A percentile compares a stretch with the other conserved stretches of the same genome.
Evolutionary conservation across 75 land plant species (phyloP).

Genomic region (Sequoiadendron giganteum): DNA sequence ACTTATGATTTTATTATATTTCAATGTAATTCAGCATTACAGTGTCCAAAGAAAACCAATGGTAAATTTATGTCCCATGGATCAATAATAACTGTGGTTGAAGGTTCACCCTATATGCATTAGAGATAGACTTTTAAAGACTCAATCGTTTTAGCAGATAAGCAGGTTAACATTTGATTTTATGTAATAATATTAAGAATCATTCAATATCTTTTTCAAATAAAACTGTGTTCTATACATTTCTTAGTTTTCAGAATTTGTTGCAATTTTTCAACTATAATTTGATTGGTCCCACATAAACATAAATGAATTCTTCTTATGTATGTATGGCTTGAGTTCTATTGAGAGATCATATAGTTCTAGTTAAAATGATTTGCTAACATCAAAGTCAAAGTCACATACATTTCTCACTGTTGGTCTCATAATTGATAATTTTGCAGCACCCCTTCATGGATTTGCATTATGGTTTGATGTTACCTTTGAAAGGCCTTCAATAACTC

Average conservation of each 20-base stretch:
- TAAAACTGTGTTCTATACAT: neutral
- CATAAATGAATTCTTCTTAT: neutral
- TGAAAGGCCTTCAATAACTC: slow-evolving; percentile 26
- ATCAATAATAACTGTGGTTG: too few relatives aligned
- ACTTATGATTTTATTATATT: too few relatives aligned
- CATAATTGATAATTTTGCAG: slow-evolving; percentile 35
- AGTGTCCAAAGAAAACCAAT: too few relatives aligned
- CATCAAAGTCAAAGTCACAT: neutral
- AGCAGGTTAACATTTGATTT: neutral
- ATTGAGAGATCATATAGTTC: neutral
- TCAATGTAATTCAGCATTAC: too few relatives aligned
- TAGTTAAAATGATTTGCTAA: neutral
- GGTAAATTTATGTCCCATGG: too few relatives aligned
- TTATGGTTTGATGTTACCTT: slow-evolving; percentile 97
- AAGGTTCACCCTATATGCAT: too few relatives aligned
- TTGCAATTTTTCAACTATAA: neutral
- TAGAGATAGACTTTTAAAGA: too few relatives aligned
- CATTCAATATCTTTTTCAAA: too few relatives aligned
- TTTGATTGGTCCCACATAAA: neutral
- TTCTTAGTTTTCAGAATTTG: too few relatives aligned
- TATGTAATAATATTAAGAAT: neutral
- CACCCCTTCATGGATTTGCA: slow-evolving; percentile 92
- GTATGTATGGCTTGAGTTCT: neutral
- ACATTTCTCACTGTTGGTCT: neutral
- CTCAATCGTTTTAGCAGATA: neutral